Evolutionary conservation across 2,329 filamentous ascomycete species (phyloP).

Genomic region (Alternaria brassicicola): DNA sequence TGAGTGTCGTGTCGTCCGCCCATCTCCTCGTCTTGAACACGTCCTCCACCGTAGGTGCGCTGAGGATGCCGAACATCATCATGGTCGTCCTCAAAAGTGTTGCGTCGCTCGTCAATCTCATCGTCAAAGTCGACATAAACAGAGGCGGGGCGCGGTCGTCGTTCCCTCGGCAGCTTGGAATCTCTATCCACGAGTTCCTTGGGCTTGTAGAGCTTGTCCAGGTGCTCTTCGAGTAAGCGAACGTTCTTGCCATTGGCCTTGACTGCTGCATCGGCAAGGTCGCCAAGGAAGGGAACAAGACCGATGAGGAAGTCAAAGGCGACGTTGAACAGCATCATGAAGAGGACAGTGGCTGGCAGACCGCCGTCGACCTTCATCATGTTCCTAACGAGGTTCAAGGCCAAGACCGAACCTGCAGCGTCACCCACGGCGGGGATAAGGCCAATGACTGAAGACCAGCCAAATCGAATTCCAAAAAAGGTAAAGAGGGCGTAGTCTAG

Average conservation of each 20-base stretch:
- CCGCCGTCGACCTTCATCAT: conserved; percentile 79
- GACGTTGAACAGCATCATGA: conserved; percentile 83
- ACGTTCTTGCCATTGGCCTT: conserved; percentile 80
- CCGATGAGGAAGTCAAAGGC: conserved; percentile 74
- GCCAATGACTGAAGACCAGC: conserved; percentile 87
- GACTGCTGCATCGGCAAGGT: conserved; percentile 73
- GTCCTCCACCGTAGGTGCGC: conserved; percentile 36
- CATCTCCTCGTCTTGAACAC: conserved; percentile 43
- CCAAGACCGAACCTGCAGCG: conserved; percentile 51
- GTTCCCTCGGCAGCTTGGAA: conserved; percentile 24
- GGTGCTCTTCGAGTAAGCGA: conserved; percentile 68
- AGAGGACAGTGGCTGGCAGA: conserved; percentile 65
- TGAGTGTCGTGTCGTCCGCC: conserved; percentile 31
- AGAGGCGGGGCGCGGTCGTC: conserved; percentile 52
- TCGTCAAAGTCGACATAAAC: conserved; percentile 55
- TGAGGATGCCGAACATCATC: conserved; percentile 38
- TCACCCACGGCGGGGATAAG: conserved; percentile 75
- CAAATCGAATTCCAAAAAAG: conserved; percentile 80
- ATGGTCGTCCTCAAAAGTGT: conserved; percentile 28
- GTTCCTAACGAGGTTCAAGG: conserved; percentile 72
- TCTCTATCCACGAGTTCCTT: conserved; percentile 32
- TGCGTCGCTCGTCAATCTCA: conserved; percentile 42
- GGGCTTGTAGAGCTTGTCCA: conserved; percentile 70
- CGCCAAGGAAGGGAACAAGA: conserved; percentile 76
- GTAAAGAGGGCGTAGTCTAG: conserved; percentile 86